Percentiles rank a stretch among this genome's conserved stretches.
These are phyloP conservation scores for Chaetoceros muelleri DNA, from an alignment of 108 stramenopile species.

Conservation along the genomic window DNA sequence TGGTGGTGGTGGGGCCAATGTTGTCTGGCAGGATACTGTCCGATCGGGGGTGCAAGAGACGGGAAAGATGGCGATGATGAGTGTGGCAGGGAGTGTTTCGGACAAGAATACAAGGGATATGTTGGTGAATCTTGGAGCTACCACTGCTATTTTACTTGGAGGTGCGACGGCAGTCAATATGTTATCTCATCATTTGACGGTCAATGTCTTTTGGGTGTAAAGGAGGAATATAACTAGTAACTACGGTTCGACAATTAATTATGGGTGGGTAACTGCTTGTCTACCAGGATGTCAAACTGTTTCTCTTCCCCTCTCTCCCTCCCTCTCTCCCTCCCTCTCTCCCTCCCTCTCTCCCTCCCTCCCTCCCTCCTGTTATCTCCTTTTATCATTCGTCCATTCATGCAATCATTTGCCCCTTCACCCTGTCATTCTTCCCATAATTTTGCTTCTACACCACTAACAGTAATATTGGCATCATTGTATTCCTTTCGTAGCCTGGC, in stretches of 20 bases:
- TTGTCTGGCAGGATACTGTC: constrained; percentile 6
- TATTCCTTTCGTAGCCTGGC: neutral
- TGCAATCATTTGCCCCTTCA: too few species aligned
- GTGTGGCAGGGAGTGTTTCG: constrained; percentile 6
- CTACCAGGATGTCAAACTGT: too few species aligned
- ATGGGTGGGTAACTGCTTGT: too few species aligned
- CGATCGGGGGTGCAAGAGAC: constrained; percentile 1
- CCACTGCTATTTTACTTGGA: constrained; percentile 47
- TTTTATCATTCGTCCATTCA: too few species aligned
- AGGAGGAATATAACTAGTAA: constrained; percentile 2
- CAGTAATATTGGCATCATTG: neutral
- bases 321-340: too few species aligned
- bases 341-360: too few species aligned
- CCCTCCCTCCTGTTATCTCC: too few species aligned
- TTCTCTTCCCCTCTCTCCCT: too few species aligned
- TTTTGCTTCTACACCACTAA: too few species aligned
- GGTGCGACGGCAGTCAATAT: constrained; percentile 59
- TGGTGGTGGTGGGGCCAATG: neutral
- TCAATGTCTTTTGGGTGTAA: constrained; percentile 86
- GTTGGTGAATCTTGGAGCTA: constrained; percentile 40
- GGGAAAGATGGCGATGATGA: constrained; percentile 8
- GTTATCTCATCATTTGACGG: constrained; percentile 79
- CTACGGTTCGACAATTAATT: too few species aligned
- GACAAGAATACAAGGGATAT: constrained; percentile 24
- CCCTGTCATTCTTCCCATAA: neutral